A percentile compares a stretch with the other conserved stretches of the same genome.
Evolutionary conservation across 345 rosid species (phyloP).

Genomic region (Jatropha curcas): DNA sequence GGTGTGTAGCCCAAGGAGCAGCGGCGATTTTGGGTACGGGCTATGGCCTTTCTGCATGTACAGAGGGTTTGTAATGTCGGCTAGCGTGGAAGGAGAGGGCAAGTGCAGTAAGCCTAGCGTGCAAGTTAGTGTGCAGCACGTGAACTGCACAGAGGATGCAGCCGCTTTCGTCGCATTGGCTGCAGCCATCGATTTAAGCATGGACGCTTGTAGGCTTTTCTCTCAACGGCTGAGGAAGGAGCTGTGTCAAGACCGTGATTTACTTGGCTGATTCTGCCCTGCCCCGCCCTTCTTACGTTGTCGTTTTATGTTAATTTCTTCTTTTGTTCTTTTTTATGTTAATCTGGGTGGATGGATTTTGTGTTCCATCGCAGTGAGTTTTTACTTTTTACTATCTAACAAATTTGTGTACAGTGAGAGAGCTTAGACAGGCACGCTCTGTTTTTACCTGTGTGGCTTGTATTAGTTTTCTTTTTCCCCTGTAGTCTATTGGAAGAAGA

Average conservation of each 20-base stretch:
- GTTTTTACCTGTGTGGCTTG: constrained; percentile 48
- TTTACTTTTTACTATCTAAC: constrained; percentile 18
- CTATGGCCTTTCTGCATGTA: constrained; percentile 65
- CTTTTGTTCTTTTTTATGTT: background rate
- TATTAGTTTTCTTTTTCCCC: constrained; percentile 4
- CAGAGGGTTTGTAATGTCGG: constrained; percentile 88
- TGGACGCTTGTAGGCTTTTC: constrained; percentile 91
- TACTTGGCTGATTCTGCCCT: constrained; percentile 11
- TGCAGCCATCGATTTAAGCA: constrained; percentile 85
- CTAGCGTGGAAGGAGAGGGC: constrained; percentile 79
- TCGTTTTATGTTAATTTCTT: background rate
- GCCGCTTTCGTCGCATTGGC: constrained; percentile 91
- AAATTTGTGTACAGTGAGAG: constrained; percentile 27
- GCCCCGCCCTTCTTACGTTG: background rate
- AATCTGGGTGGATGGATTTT: constrained; percentile 21
- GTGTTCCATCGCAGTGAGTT: constrained; percentile 16
- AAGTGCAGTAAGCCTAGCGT: constrained; percentile 84
- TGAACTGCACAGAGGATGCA: constrained; percentile 87
- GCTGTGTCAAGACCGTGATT: constrained; percentile 55
- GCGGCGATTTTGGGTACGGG: constrained; percentile 72
- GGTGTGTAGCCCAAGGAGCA: constrained; percentile 71
- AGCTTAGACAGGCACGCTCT: constrained; percentile 38
- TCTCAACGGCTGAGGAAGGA: constrained; percentile 86
- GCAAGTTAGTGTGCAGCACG: constrained; percentile 91
- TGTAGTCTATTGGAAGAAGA: background rate